Evolutionary conservation across 345 rosid species (phyloP).

Genomic region (Fremontodendron californicum): DNA sequence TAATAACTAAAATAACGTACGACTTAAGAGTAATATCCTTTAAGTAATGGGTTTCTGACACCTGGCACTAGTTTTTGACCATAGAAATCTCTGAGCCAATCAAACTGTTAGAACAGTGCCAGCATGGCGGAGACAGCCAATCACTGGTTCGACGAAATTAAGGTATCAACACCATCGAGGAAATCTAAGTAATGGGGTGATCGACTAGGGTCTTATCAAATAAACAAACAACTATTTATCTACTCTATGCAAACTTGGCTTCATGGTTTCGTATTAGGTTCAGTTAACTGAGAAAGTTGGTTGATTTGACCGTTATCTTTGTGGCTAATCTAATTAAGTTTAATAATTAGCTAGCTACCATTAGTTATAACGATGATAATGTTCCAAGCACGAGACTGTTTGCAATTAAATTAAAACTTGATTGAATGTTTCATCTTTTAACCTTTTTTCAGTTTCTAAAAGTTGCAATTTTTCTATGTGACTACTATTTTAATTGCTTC

Average conservation of each 20-base stretch:
- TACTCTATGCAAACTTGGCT: neutral
- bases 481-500: neutral
- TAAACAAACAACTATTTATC: neutral
- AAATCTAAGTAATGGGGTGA: neutral
- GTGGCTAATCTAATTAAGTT: too few species aligned
- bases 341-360: neutral
- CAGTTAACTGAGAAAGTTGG: conserved; percentile 42
- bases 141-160: conserved; percentile 79
- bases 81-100: conserved; percentile 47
- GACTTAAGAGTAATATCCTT: conserved; percentile 27
- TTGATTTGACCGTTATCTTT: conserved; percentile 51
- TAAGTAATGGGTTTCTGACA: conserved; percentile 43
- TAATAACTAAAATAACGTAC: conserved; percentile 23
- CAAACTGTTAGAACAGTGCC: conserved; percentile 40
- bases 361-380: neutral
- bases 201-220: conserved; percentile 2
- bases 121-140: conserved; percentile 63
- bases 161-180: conserved; percentile 67
- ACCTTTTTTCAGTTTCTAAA: conserved; percentile 22
- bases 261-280: conserved; percentile 54
- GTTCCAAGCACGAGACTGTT: neutral
- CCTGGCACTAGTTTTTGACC: conserved; percentile 37
- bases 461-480: neutral
- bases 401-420: neutral
- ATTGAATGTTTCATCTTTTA: neutral